A percentile compares a stretch with the other conserved stretches of the same genome.
These are phyloP conservation scores for Phytopythium oedochilum DNA, from an alignment of 352 stramenopile species.

Conservation along the genomic window DNA sequence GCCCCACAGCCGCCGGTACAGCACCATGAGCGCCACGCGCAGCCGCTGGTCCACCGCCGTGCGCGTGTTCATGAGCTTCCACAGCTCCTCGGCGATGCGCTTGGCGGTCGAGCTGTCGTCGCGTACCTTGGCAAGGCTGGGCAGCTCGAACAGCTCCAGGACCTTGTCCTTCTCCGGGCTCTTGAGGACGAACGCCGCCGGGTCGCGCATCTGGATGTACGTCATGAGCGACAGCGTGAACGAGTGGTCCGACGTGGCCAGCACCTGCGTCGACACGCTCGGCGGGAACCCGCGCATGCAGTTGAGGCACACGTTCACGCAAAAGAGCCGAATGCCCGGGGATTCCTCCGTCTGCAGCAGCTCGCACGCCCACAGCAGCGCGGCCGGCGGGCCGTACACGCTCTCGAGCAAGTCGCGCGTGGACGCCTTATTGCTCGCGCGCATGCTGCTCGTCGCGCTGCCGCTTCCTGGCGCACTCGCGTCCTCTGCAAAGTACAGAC, in stretches of 20 bases:
- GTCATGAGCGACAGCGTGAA: slow-evolving; percentile 74
- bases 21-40: slow-evolving; percentile 65
- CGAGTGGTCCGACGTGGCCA: slow-evolving; percentile 79
- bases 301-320: slow-evolving; percentile 76
- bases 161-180: slow-evolving; percentile 77
- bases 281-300: slow-evolving; percentile 77
- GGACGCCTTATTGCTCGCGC: slow-evolving; percentile 6
- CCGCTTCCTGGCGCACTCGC: slow-evolving; percentile 14
- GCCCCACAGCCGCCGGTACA: slow-evolving; percentile 80
- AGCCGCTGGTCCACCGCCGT: slow-evolving; percentile 63
- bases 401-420: slow-evolving; percentile 32
- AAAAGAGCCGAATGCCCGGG: slow-evolving; percentile 67
- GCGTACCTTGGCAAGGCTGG: slow-evolving; percentile 55
- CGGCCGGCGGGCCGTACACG: slow-evolving; percentile 61
- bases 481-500: slow-evolving; percentile 81
- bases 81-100: slow-evolving; percentile 58
- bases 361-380: slow-evolving; percentile 61
- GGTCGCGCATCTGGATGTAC: slow-evolving; percentile 77
- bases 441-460: slow-evolving; percentile 11
- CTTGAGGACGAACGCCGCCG: slow-evolving; percentile 63
- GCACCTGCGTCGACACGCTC: slow-evolving; percentile 59
- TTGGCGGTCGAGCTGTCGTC: slow-evolving; percentile 74
- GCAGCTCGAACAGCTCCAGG: slow-evolving; percentile 49
- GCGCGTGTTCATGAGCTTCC: slow-evolving; percentile 69
- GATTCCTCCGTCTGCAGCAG: slow-evolving; percentile 64